Evolutionary conservation across 371 early-diverging fungal species (phyloP), one percentile per base, ranked within the genome.

Genomic region (Dipsacomyces acuminosporus): DNA sequence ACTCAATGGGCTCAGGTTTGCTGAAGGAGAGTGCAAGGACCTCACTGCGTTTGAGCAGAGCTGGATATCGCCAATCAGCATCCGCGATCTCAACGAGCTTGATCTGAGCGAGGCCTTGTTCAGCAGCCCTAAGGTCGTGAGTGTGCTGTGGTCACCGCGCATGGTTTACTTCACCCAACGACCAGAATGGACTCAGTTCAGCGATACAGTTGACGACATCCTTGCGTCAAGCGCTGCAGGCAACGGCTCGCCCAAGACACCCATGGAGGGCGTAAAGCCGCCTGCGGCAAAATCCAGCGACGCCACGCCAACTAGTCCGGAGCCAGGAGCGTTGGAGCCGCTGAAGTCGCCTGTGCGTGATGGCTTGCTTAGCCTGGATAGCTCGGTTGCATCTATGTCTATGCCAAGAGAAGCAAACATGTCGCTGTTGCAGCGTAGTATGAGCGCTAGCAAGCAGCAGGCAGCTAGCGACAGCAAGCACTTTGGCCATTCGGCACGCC

Each of bases 141-240:
- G 74, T 23, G 73, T 73, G 14, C 43, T 73, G 46, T 74, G 75
- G 74, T 69, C 74, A 22, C 74, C 74, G 14, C 76, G 75, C 8
- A 56, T 76, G 48, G 72, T 75, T 35, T 75, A 75, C 41, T 75
- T 75, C 56, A 75, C 66, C n/a, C 71, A 70, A 41, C 52, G 66
- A 1, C 69, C 71, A 1, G 69, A 46, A 25, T 52, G 59, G 50
- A 40, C 61, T 18, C 56, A 55, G 40, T 55, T 60, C 23, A 48
- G 42, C n/a, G 40, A 44, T 25, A 43, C 19, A 15, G 33, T 60
- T 8, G 61, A 66, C 9, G 61, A 44, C 20, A 53, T 65, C 11
- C 45, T 60, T 11, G 56, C 38, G 22, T 33, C 18, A 17, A 36
- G 22, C n/a, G 35, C 52, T 19, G 43, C 23, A 4, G 25, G 30